These are phyloP conservation scores for Globisporangium polare DNA, from an alignment of 352 stramenopile species.

Conservation along the genomic window DNA sequence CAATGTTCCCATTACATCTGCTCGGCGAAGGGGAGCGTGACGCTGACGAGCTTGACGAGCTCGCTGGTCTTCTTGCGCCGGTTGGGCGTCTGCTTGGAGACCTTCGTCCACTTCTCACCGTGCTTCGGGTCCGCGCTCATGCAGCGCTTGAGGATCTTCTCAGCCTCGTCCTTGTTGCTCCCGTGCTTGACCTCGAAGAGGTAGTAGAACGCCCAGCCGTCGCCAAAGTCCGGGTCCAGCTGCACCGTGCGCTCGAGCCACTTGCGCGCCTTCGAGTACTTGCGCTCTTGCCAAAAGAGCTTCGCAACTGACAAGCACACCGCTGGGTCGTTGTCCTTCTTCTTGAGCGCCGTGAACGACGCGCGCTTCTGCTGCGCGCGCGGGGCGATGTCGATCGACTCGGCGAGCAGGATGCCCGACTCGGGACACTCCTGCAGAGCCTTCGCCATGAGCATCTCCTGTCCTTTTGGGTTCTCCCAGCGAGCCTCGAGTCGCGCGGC, in stretches of 20 bases:
- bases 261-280: conserved; percentile 95
- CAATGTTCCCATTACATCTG: conserved; percentile 23
- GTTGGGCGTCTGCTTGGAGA: conserved; percentile 93
- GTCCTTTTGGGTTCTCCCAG: conserved; percentile 91
- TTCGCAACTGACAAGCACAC: conserved; percentile 97
- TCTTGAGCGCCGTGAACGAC: conserved; percentile 95
- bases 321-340: conserved; percentile 95
- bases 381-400: conserved; percentile 94
- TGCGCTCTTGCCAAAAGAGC: conserved; percentile 96
- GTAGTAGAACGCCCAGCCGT: conserved; percentile 98
- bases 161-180: conserved; percentile 57
- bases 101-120: conserved; percentile 92
- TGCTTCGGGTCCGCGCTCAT: conserved; percentile 92
- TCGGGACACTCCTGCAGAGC: conserved; percentile 96
- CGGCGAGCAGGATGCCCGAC: conserved; percentile 93
- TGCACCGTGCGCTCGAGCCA: conserved; percentile 97
- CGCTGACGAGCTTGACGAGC: conserved; percentile 75
- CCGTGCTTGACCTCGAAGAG: conserved; percentile 95
- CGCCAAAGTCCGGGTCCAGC: conserved; percentile 94
- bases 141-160: conserved; percentile 87
- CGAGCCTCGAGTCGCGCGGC: conserved; percentile 92
- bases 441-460: conserved; percentile 96
- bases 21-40: conserved; percentile 68
- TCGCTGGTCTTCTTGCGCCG: conserved; percentile 72
- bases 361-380: conserved; percentile 95